Percentiles rank a stretch among this genome's conserved stretches.
phyloP scores from a whole-genome alignment of 2,329 filamentous ascomycete species.

The Cryoendolithus antarcticus region DNA sequence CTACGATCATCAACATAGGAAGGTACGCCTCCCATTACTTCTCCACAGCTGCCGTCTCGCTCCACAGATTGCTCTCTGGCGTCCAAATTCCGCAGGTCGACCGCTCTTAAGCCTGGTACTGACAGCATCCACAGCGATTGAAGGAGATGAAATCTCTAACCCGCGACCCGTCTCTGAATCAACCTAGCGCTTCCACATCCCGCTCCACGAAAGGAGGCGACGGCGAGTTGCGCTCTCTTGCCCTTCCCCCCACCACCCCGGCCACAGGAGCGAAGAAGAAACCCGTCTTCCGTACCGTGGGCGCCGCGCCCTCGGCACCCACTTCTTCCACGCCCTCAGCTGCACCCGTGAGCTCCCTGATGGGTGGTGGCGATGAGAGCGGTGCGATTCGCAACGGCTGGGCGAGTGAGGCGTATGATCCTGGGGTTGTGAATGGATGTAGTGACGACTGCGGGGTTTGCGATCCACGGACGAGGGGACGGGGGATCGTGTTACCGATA shows the following conservation, averaged over 20 bases:
- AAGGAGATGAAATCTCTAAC: constrained; percentile 81
- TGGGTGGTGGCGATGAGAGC: too few species aligned
- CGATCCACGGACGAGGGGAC: neutral
- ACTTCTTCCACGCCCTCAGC: neutral
- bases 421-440: constrained; percentile 2
- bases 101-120: neutral
- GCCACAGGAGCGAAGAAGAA: constrained; percentile 14
- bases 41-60: neutral
- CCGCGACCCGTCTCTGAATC: constrained; percentile 44
- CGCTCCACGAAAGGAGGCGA: constrained; percentile 38
- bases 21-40: constrained; percentile 34
- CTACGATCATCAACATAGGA: constrained; percentile 92
- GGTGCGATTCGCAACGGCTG: constrained; percentile 3
- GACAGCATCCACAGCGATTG: constrained; percentile 39
- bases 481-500: constrained; percentile 1
- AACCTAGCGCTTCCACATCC: constrained; percentile 46
- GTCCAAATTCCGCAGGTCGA: too few species aligned
- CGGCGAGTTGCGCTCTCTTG: constrained; percentile 29
- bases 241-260: neutral
- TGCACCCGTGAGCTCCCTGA: constrained; percentile 2
- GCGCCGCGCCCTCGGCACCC: neutral
- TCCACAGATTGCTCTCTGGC: too few species aligned
- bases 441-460: constrained; percentile 1
- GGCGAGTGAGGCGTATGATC: constrained; percentile 2
- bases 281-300: constrained; percentile 17